phyloP scores from a whole-genome alignment of 176 grass and related monocot genomes.

The Carex kokanica region DNA sequence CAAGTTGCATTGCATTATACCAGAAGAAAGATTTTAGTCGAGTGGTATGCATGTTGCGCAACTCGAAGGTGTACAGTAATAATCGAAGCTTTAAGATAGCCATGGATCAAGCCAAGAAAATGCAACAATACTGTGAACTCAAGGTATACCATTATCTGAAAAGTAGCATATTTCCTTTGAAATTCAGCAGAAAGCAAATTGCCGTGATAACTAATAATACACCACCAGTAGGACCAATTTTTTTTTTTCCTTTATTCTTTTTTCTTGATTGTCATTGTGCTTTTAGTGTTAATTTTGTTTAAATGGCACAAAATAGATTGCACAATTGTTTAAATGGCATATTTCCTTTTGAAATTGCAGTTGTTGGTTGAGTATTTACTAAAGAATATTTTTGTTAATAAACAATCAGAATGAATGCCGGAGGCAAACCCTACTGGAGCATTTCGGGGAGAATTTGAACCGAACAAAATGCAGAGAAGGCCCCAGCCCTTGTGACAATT shows the following conservation, averaged over 20 bases:
- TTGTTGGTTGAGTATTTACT: not conserved
- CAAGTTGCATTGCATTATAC: slow-evolving; percentile 62
- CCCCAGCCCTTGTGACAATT: slow-evolving; percentile 84
- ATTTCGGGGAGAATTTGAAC: slow-evolving; percentile 71
- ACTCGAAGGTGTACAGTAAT: slow-evolving; percentile 32
- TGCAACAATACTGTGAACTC: slow-evolving; percentile 78
- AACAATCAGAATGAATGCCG: slow-evolving; percentile 60
- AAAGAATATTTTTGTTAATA: not conserved
- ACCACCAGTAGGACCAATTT: not conserved
- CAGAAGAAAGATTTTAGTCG: slow-evolving; percentile 89
- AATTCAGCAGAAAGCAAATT: not conserved
- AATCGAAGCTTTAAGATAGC: slow-evolving; percentile 57
- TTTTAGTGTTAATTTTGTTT: not conserved
- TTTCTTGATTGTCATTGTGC: not conserved
- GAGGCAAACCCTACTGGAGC: slow-evolving; percentile 63
- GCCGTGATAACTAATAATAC: not conserved
- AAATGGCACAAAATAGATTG: not conserved
- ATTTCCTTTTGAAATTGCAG: not conserved
- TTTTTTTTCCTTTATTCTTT: not conserved
- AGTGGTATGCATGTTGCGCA: slow-evolving; percentile 82
- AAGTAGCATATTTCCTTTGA: not conserved
- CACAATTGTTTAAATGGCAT: not conserved
- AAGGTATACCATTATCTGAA: slow-evolving; percentile 49
- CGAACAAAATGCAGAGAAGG: slow-evolving; percentile 55
- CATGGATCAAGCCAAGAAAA: slow-evolving; percentile 95